Percentiles rank a stretch among this genome's conserved stretches.
phyloP scores from a whole-genome alignment of 331 rosid species.

The Rhamnella rubrinervis region DNA sequence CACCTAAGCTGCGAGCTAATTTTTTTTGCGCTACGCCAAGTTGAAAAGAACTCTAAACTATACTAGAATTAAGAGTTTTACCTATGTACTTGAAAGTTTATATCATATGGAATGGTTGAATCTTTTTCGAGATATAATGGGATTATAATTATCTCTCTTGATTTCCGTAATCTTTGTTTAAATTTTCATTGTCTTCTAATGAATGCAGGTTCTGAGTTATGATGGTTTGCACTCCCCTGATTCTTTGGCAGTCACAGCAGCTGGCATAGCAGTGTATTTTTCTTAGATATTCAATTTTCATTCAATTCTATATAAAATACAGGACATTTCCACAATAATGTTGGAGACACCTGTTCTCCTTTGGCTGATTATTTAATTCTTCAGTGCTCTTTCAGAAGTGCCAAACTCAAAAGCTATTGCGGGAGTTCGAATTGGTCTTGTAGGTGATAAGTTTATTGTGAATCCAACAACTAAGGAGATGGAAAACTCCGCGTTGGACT shows the following conservation, averaged over 20 bases:
- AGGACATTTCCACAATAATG: constrained; percentile 8
- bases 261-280: constrained; percentile 97
- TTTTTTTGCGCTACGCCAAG: too few relatives aligned
- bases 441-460: constrained; percentile 74
- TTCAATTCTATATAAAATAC: constrained; percentile 11
- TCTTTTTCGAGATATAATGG: too few relatives aligned
- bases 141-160: background rate
- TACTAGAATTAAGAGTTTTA: too few relatives aligned
- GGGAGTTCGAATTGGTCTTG: constrained; percentile 94
- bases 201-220: constrained; percentile 89
- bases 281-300: background rate
- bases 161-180: constrained; percentile 16
- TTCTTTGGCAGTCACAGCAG: constrained; percentile 93
- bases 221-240: constrained; percentile 95
- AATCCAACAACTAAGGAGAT: constrained; percentile 90
- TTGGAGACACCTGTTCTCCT: background rate
- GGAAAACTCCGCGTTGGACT: constrained; percentile 90
- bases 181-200: constrained; percentile 21
- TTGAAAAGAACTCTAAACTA: too few relatives aligned
- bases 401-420: constrained; percentile 78
- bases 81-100: too few relatives aligned
- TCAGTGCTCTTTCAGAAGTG: constrained; percentile 93
- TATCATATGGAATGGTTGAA: too few relatives aligned
- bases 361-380: constrained; percentile 27
- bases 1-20: too few relatives aligned